Base-by-base conservation (phyloP, 2,329 filamentous ascomycete species). In the Fusarium redolens region DNA sequence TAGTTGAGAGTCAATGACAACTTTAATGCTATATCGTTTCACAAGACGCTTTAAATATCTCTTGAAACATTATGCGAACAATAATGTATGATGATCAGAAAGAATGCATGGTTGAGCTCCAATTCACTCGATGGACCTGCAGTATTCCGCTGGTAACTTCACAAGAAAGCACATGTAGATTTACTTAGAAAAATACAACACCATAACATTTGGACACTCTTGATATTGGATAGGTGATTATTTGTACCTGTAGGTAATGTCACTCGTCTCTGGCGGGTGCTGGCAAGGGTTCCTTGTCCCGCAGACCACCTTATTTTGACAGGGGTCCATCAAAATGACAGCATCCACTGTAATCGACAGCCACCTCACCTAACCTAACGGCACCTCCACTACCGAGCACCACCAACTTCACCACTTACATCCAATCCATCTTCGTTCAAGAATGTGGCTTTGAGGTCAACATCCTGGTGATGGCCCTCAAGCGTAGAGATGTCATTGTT, bases 401-500 rank as follows among this genome's bases (percentile, higher is more conserved):
- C 30, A 33, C 63, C 62, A 66, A 41, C 60, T 58, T 69, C 61
- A 71, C 68, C 71, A 75, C 68, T 68, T 63, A 60, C 50, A 75
- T 71, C 59, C 64, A 68, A 25, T 56, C 57, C 69, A 71, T 51
- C 65, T 58, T 63, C 44, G 61, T 68, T 72, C 65, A 75, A 81
- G 75, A 73, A 83, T 83, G 81, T 77, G 73, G 75, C 70, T 76
- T 62, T 71, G 66, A 72, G 71, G 73, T 72, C 61, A 76, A 75
- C 73, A 77, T 75, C 75, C 72, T 76, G 81, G 79, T 79, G 83
- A 91, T 93, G 92, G 91, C 90, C 87, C 87, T 94, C 85, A 90
- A 90, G 86, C 89, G 90, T 85, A 90, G 89, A 87, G 88, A 95
- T 88, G 87, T 91, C 82, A 87, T 90, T 81, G 82, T 93, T 82